A percentile compares a stretch with the other conserved stretches of the same genome.
Conservation (phyloP, 805 yeast genomes). For the Metschnikowia kunwiensis region DNA sequence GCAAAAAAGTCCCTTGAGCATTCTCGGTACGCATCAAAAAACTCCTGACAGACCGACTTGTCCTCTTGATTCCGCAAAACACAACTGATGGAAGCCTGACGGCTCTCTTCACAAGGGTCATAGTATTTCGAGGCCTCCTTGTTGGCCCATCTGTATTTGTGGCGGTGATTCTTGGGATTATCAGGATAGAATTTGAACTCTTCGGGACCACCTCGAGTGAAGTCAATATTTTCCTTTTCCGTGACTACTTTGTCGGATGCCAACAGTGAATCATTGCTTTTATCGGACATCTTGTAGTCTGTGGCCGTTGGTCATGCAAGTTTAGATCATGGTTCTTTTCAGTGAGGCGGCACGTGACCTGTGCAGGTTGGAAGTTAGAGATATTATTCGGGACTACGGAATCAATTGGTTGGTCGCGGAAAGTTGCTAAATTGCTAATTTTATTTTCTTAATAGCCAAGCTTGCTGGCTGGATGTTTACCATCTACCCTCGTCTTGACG, state of each 20-base stretch:
- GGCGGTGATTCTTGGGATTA: constrained; percentile 69
- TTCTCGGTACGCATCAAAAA: constrained; percentile 89
- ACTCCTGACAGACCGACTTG: constrained; percentile 63
- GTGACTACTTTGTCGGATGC: constrained; percentile 26
- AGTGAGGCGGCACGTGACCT: too few species aligned
- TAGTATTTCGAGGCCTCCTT: constrained; percentile 82
- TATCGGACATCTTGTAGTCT: constrained; percentile 5
- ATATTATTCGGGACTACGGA: too few species aligned
- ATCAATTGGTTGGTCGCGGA: too few species aligned
- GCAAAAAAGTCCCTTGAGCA: constrained; percentile 49
- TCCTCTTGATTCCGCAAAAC: constrained; percentile 73
- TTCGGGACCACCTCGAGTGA: constrained; percentile 52
- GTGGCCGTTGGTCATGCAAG: neutral
- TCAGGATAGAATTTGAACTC: constrained; percentile 79
- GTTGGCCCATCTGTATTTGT: constrained; percentile 63
- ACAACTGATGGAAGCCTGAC: constrained; percentile 84
- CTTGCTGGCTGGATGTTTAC: too few species aligned
- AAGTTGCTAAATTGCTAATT: too few species aligned
- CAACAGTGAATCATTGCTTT: neutral
- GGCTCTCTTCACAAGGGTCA: constrained; percentile 90
- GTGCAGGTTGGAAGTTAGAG: neutral
- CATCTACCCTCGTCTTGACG: constrained; percentile 15
- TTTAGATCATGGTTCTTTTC: too few species aligned
- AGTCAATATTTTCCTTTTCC: constrained; percentile 47
- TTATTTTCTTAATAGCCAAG: too few species aligned